phyloP scores from a whole-genome alignment of 1,139 yeast genomes.

The Blastobotrys elegans region DNA sequence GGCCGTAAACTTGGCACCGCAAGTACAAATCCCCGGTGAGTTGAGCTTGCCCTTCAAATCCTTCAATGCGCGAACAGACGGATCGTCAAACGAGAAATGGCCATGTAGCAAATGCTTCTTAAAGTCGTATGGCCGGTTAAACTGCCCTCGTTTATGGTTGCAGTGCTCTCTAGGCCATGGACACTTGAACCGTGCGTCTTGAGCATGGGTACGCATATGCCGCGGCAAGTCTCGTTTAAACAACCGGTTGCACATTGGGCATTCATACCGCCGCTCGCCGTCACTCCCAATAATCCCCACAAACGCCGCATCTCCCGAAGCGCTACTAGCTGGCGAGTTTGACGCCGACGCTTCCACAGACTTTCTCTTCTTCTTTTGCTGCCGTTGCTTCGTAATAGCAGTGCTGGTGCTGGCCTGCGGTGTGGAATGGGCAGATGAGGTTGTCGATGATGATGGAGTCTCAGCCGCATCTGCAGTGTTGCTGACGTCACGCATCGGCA shows the following conservation, averaged over 20 bases:
- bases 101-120: conserved; percentile 62
- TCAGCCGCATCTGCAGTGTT: no score
- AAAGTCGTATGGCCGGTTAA: conserved; percentile 66
- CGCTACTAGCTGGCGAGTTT: not conserved
- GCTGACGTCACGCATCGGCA: no score
- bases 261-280: conserved; percentile 32
- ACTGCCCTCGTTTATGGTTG: conserved; percentile 56
- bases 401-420: not conserved
- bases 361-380: no score
- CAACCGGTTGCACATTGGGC: conserved; percentile 53
- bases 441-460: no score
- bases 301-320: not conserved
- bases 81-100: conserved; percentile 52
- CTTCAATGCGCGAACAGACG: conserved; percentile 43
- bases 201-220: conserved; percentile 61
- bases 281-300: not conserved
- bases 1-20: conserved; percentile 50
- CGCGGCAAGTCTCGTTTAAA: conserved; percentile 61
- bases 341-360: no score
- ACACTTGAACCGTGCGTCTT: conserved; percentile 53
- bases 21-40: conserved; percentile 51
- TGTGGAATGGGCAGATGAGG: not conserved
- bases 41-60: conserved; percentile 52
- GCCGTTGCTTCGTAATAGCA: not conserved
- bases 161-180: conserved; percentile 53